Percentiles rank a stretch among this genome's conserved stretches.
Evolutionary conservation across 305 asterid genomes (phyloP).

Genomic region (Salvia sclarea): DNA sequence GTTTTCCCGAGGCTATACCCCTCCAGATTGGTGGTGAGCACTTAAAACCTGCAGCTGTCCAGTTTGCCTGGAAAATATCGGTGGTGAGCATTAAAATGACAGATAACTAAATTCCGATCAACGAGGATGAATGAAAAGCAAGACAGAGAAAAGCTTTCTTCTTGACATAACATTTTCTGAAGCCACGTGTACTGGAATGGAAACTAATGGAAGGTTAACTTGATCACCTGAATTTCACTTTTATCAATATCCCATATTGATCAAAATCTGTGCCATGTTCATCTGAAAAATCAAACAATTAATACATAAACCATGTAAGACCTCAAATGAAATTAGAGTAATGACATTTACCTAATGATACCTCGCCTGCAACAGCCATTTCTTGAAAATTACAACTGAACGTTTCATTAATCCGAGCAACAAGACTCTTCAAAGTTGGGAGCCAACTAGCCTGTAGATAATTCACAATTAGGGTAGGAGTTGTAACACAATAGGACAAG

Average conservation of each 20-base stretch:
- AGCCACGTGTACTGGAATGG: constrained; percentile 1
- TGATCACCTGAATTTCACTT: constrained; percentile 93
- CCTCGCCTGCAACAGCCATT: constrained; percentile 99
- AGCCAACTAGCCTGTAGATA: constrained; percentile 85
- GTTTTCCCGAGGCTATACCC: constrained; percentile 57
- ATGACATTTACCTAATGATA: constrained; percentile 65
- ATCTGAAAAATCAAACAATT: constrained; percentile 51
- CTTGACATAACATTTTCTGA: not conserved
- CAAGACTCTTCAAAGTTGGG: constrained; percentile 81
- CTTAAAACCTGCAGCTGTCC: constrained; percentile 96
- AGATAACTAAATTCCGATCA: no score
- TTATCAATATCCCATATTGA: constrained; percentile 86
- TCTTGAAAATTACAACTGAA: constrained; percentile 91
- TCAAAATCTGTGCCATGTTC: constrained; percentile 84
- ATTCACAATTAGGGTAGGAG: constrained; percentile 30
- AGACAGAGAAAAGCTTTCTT: not conserved
- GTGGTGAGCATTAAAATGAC: constrained; percentile 23
- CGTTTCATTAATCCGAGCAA: constrained; percentile 76
- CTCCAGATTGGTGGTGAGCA: constrained; percentile 99
- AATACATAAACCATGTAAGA: constrained; percentile 29
- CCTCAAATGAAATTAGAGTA: constrained; percentile 20
- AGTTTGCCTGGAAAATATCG: constrained; percentile 69
- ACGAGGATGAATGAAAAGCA: no score
- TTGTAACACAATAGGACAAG: constrained; percentile 9
- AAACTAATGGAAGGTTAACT: constrained; percentile 15